Evolutionary conservation across 176 grass and related monocot species (phyloP).

Genomic region (Carex scoparia): DNA sequence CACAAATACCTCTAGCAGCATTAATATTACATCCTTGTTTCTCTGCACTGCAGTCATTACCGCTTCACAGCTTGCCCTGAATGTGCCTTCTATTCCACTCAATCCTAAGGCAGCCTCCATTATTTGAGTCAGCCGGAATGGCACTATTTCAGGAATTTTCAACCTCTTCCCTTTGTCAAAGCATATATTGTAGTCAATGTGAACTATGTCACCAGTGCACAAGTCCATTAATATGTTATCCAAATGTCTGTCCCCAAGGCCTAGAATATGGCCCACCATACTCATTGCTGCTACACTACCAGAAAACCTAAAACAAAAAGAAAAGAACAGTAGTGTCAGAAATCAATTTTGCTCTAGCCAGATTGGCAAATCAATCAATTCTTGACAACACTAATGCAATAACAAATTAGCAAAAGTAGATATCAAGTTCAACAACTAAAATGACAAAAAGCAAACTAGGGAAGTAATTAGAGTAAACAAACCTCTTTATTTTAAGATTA

Average conservation of each 20-base stretch:
- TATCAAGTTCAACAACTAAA: slow-evolving; percentile 19
- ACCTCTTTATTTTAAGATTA: slow-evolving; percentile 87
- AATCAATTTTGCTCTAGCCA: background rate
- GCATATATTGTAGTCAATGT: slow-evolving; percentile 98
- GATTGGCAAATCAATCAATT: background rate
- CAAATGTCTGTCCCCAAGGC: slow-evolving; percentile 94
- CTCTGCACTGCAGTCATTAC: slow-evolving; percentile 66
- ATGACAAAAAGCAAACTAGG: slow-evolving; percentile 11
- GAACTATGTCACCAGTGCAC: slow-evolving; percentile 76
- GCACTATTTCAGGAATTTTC: slow-evolving; percentile 99
- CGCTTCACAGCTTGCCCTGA: slow-evolving; percentile 79
- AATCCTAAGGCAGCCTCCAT: slow-evolving; percentile 94
- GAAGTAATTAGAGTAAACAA: slow-evolving; percentile 22
- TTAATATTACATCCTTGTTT: slow-evolving; percentile 96
- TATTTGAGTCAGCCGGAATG: slow-evolving; percentile 92
- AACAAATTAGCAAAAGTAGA: slow-evolving; percentile 2
- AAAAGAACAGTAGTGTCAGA: slow-evolving; percentile 20
- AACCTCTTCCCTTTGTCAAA: slow-evolving; percentile 97
- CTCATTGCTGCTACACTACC: slow-evolving; percentile 88
- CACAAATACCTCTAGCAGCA: slow-evolving; percentile 95
- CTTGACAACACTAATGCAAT: slow-evolving; percentile 6
- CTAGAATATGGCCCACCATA: slow-evolving; percentile 90
- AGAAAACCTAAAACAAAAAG: slow-evolving; percentile 62
- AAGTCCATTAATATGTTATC: slow-evolving; percentile 99
- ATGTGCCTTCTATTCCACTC: slow-evolving; percentile 72